Conservation (phyloP, 129 eudicot genomes). For the Calendula officinalis region DNA sequence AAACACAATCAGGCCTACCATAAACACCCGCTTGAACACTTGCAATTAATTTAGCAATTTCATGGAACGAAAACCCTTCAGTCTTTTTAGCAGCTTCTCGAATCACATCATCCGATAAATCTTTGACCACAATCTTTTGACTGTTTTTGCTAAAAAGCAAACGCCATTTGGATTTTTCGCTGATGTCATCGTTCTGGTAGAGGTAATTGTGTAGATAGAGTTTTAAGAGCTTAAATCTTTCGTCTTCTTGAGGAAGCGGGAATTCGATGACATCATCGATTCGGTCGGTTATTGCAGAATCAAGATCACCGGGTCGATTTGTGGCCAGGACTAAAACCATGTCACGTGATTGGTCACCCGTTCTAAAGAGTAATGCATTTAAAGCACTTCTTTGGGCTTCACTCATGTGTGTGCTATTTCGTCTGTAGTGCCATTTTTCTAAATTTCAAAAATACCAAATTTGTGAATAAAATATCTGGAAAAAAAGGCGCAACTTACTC, state of each 20-base stretch:
- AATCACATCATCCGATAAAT: conserved; percentile 58
- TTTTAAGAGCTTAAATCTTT: conserved; percentile 65
- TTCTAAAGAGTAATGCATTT: conserved; percentile 77
- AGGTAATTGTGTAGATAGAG: conserved; percentile 71
- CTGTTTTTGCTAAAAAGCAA: conserved; percentile 41
- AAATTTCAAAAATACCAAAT: too few relatives aligned
- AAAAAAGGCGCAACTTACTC: conserved; percentile 52
- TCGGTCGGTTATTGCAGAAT: too few relatives aligned
- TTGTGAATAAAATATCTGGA: neutral
- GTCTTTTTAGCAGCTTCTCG: conserved; percentile 71
- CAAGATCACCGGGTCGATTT: conserved; percentile 26
- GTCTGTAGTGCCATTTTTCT: conserved; percentile 51
- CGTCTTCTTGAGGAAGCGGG: conserved; percentile 60
- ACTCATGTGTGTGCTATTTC: conserved; percentile 84
- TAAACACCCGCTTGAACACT: conserved; percentile 97
- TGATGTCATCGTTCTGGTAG: neutral
- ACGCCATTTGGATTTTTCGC: conserved; percentile 39
- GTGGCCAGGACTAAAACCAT: conserved; percentile 62
- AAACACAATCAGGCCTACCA: conserved; percentile 82
- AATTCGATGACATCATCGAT: conserved; percentile 59
- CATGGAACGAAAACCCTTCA: conserved; percentile 85
- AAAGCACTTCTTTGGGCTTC: conserved; percentile 88
- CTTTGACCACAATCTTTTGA: conserved; percentile 56
- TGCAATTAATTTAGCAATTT: conserved; percentile 88
- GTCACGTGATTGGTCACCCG: conserved; percentile 88